Evolutionary conservation across 495 filamentous ascomycete species (phyloP), one percentile per base, ranked within the genome.

Genomic region (Apodospora peruviana): DNA sequence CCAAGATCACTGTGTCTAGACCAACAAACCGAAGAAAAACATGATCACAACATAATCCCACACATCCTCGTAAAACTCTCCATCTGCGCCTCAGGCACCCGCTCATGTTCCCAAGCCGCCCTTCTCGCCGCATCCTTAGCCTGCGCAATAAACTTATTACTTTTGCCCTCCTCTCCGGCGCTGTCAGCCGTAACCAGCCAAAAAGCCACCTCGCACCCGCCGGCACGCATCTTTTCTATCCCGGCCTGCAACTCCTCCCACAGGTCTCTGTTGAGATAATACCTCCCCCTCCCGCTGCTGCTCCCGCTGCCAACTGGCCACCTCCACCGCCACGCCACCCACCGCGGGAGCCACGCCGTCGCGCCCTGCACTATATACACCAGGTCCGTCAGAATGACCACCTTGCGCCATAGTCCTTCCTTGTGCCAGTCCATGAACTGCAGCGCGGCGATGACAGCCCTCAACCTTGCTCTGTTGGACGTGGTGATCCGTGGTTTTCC

Each of bases 371-470:
- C 67, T 1, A 79, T 54, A 42, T 78, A 78, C 45, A 68, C 64
- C 2, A 71, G 72, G 46, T 79, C 72, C 0, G 72, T 71, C 38
- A 70, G 66, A 29, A 80, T 56, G 5, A 78, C 66, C 3, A 80
- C 51, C 0, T 65, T 52, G 18, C 55, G 53, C 60, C 66, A 72
- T n/a, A n/a, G n/a, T 1, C 68, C 67, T 53, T 74, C 72, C 19
- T 48, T 51, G 29, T 48, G 46, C 72, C 72, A 74, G 34, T 47
- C 47, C 4, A 66, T 55, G 45, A 66, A 65, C 34, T 67, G 51
- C 23, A 75, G 57, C 14, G 62, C 74, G 11, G 64, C 66, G 32
- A 72, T 68, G 1, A 68, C 70, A 4, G 74, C 72, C 12, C 67
- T 61, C 25, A 77, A 64, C 56, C 74, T 70, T 0, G 73, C 74